Base-by-base conservation (phyloP, 805 yeast genomes). In the Blastobotrys muscicola region DNA sequence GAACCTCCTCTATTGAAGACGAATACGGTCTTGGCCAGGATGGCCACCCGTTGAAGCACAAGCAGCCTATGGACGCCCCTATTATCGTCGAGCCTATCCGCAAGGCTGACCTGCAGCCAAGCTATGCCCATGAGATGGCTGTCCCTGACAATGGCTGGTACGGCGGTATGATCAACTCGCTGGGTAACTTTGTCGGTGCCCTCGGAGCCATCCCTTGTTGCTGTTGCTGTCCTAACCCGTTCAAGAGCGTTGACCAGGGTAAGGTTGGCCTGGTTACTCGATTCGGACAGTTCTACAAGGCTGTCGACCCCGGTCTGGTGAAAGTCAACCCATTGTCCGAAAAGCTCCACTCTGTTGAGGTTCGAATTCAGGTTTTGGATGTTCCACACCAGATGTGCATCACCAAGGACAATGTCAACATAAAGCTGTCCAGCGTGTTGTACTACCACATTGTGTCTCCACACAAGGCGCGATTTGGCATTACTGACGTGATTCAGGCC, bases 401-500 rank as follows among this genome's bases (percentile, higher is more conserved):
- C 64, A 80, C 87, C n/a, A 70, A 74, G 54, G 87, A 80, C 59
- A 80, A 80, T 50, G 82, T 80, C 44, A 66, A 72, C 41, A 75
- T 80, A 42, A 55, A 68, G n/a, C 65, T 80, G 47, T 77, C 82
- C 34, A 76, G 83, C 8, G 85, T 80, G 23, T 70, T 80, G 32
- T 79, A 80, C 60, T 80, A 74, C 64, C 78, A 78, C 56, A 74
- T 80, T 49, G 67, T 75, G 33, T 80, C 79, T 49, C 86, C 87
- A 1, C 80, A 78, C 54, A 74, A 71, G 65, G 82, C 86, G 12
- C 65, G 70, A 42, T 80, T 72, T 53, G 74, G 78, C 29, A 76
- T 80, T 49, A 59, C 67, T 30, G 61, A 76, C 53, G 73, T 80
- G 45, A 69, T 69, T 46, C 61, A 59, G 36, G 82, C 86, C 12